phyloP scores from a whole-genome alignment of 495 filamentous ascomycete species.

The Pseudoneurospora amorphoporcata region DNA sequence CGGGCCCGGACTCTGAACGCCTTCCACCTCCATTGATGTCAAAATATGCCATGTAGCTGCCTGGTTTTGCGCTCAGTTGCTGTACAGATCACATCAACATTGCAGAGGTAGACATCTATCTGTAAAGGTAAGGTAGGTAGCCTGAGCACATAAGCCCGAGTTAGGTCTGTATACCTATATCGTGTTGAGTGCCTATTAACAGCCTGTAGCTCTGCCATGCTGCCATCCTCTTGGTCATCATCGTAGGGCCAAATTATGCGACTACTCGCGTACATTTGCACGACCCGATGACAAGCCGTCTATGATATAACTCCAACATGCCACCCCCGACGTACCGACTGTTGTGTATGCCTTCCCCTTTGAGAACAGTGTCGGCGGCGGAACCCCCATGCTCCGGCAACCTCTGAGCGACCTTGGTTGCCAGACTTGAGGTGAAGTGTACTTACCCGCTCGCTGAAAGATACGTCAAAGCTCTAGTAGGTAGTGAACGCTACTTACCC shows the following conservation, averaged over 20 bases:
- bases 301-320: background rate
- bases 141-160: background rate
- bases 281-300: background rate
- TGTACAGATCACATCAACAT: background rate
- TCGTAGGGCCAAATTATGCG: background rate
- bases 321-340: background rate
- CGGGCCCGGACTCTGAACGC: background rate
- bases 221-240: background rate
- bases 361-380: background rate
- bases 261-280: background rate
- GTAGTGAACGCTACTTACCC: background rate
- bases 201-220: background rate
- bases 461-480: background rate
- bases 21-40: background rate
- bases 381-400: slow-evolving; percentile 11
- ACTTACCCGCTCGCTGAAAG: background rate
- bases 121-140: background rate
- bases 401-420: background rate
- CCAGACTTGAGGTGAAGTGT: background rate
- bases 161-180: background rate
- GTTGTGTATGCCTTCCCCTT: background rate
- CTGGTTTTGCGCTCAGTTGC: background rate
- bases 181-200: background rate
- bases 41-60: background rate
- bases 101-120: background rate